Percentiles rank a stretch among this genome's conserved stretches.
Conservation (phyloP, 2,329 filamentous ascomycete genomes). For the Diaporthe batatas region DNA sequence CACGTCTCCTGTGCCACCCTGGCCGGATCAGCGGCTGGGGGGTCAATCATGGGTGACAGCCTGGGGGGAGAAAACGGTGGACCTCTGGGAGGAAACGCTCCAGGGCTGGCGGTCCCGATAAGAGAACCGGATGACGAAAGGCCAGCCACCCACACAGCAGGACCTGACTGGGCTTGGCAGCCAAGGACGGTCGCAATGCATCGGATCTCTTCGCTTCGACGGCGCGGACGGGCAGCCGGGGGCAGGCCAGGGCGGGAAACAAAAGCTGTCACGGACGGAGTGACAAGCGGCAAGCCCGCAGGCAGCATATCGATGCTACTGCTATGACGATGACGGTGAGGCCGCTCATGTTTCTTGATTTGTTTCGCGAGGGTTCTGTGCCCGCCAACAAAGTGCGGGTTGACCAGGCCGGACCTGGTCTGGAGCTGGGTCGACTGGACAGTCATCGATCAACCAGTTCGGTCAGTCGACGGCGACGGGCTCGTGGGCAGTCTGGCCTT, state of each 20-base stretch:
- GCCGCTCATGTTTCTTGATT: conserved; percentile 13
- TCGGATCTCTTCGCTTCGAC: conserved; percentile 27
- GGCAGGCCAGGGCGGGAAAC: conserved; percentile 31
- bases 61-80: conserved; percentile 32
- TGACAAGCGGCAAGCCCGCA: conserved; percentile 1
- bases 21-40: conserved; percentile 33
- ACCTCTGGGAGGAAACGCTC: conserved; percentile 23
- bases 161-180: conserved; percentile 10
- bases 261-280: conserved; percentile 30
- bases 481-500: conserved; percentile 6
- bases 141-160: conserved; percentile 14
- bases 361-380: conserved; percentile 22
- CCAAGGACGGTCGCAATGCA: conserved; percentile 26
- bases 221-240: conserved; percentile 25
- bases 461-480: background rate
- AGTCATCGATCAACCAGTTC: background rate
- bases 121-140: conserved; percentile 31
- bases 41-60: conserved; percentile 7
- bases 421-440: background rate
- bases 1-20: conserved; percentile 30
- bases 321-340: conserved; percentile 22
- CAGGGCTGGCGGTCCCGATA: conserved; percentile 27
- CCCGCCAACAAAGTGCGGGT: background rate
- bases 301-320: conserved; percentile 10
- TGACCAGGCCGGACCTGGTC: conserved; percentile 12